Percentiles rank a stretch among this genome's conserved stretches.
phyloP scores from a whole-genome alignment of 2,329 filamentous ascomycete species.

The Mycosphaerella sp. region DNA sequence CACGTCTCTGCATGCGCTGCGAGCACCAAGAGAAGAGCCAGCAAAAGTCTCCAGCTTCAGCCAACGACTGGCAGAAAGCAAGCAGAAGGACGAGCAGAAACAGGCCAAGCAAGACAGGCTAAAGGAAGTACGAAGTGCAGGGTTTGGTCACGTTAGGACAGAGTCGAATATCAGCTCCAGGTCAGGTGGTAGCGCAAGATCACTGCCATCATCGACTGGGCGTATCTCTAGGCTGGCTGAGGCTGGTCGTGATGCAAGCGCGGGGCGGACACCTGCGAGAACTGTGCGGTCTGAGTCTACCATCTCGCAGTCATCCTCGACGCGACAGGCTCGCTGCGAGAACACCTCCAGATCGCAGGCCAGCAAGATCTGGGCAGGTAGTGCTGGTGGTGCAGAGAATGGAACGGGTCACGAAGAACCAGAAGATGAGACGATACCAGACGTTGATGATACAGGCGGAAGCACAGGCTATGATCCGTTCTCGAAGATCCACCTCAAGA shows the following conservation, averaged over 20 bases:
- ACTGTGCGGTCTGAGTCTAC: background rate
- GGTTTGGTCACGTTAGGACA: constrained; percentile 23
- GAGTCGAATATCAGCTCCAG: constrained; percentile 3
- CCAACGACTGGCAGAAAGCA: constrained; percentile 71
- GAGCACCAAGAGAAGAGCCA: constrained; percentile 7
- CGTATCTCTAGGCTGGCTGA: background rate
- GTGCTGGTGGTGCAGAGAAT: constrained; percentile 10
- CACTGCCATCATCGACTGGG: constrained; percentile 16
- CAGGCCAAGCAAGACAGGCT: constrained; percentile 43
- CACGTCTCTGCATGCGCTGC: constrained; percentile 12
- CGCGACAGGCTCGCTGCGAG: constrained; percentile 10
- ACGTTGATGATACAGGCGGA: constrained; percentile 14
- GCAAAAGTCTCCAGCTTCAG: constrained; percentile 58
- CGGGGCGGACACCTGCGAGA: background rate
- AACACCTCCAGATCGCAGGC: background rate
- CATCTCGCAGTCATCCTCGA: constrained; percentile 15
- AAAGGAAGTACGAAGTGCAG: constrained; percentile 37
- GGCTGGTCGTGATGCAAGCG: background rate
- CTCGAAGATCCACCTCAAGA: constrained; percentile 76
- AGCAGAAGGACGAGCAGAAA: constrained; percentile 38
- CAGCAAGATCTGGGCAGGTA: constrained; percentile 10
- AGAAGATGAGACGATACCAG: constrained; percentile 17
- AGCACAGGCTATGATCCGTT: constrained; percentile 70
- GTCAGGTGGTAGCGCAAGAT: constrained; percentile 2
- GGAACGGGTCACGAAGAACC: constrained; percentile 18